Base-by-base conservation (phyloP, 306 rosid genomes). In the Malus fusca region DNA sequence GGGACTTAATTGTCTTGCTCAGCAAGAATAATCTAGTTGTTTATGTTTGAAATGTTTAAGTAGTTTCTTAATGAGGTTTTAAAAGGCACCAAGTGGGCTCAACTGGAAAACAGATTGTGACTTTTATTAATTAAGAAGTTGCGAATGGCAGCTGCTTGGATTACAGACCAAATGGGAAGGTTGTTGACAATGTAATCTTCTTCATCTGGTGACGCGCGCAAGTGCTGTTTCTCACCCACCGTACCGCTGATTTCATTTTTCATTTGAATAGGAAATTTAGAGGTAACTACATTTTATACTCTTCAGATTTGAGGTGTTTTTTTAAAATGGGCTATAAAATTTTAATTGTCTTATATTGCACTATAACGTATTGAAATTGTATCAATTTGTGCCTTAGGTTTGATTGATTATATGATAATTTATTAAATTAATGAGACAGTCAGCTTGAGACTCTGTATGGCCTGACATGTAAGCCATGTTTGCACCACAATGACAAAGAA, bases 141-240 rank as follows among this genome's bases (percentile, higher is more conserved):
- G 74, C 74, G 72, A 76, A 76, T 66, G 73, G 81, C 22, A 30
- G 52, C 61, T 56, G 42, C n/a, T 62, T 56, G 48, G 68, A 63
- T 65, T 71, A 67, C 68, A 68, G 59, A 79, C 40, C 69, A 62
- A 79, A 77, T 35, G 75, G 74, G 37, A 22, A 1, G 83, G 75
- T 65, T 81, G 85, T 77, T 74, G 75, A 56, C 25, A 48, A 56
- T 44, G 31, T 62, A 73, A 81, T 85, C 80, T 71, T 85, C 69
- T 73, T 66, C 46, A 11, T 53, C 65, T 15, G n/a, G 30, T 11
- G 14, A 66, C 4, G 21, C 30, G 26, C 3, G 55, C 17, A 60
- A 8, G 76, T 22, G 67, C 18, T 11, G 52, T 2, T 67, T 21
- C n/a, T 10, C 48, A 25, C 19, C 18, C 28, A 73, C 30, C 21